phyloP scores from a whole-genome alignment of 257 asterid genomes.

The Rauvolfia tetraphylla region DNA sequence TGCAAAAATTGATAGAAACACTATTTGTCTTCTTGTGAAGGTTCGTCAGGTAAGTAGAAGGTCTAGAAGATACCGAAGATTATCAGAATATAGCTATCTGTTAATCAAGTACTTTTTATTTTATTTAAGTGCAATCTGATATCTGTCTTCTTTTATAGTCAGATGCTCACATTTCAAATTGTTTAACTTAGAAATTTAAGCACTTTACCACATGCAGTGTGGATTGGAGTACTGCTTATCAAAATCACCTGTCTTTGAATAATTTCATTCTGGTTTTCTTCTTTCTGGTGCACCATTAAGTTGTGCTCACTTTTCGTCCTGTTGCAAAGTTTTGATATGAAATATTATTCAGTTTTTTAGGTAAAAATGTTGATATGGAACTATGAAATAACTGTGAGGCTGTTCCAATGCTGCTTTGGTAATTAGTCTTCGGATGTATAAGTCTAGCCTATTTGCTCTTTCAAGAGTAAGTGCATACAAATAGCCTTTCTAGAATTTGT shows the following conservation, averaged over 20 bases:
- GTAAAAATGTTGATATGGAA: neutral
- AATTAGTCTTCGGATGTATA: neutral
- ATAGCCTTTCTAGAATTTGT: neutral
- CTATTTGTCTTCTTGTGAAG: slow-evolving; percentile 21
- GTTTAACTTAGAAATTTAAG: neutral
- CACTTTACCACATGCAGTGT: neutral
- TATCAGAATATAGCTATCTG: neutral
- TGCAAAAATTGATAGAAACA: slow-evolving; percentile 16
- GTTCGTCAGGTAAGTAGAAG: slow-evolving; percentile 17
- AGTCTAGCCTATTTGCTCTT: neutral
- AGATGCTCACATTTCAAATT: neutral
- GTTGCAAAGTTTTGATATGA: neutral
- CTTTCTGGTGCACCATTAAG: neutral
- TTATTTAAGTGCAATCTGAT: neutral
- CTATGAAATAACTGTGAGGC: neutral
- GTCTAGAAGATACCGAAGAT: neutral
- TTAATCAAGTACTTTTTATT: neutral
- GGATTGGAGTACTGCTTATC: neutral
- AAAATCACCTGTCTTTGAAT: neutral
- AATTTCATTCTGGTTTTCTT: neutral
- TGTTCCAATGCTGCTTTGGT: neutral
- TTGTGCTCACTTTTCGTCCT: neutral
- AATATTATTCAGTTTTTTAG: neutral
- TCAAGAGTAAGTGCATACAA: neutral
- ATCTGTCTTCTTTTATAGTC: neutral